Base-by-base conservation (phyloP, 441 rosid species). In the Biscutella laevigata region DNA sequence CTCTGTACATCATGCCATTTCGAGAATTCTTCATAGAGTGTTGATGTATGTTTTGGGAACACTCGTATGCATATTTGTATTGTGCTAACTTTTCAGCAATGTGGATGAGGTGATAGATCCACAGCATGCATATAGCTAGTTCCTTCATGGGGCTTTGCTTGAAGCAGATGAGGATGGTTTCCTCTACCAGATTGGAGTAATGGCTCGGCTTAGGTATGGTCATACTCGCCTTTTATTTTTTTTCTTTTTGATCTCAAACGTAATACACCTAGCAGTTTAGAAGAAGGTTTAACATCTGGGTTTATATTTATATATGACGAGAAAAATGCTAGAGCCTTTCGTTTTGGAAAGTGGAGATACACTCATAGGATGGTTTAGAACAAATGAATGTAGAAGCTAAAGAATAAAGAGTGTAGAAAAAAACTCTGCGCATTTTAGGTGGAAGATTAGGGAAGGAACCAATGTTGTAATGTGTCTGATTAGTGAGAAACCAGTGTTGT, bases 41-140 rank as follows among this genome's bases (percentile, higher is more conserved):
- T 39, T 54, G 45, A 21, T 69, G 75, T 75, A 71, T 52, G 71
- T 69, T 61, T 63, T 62, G 46, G 45, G 41, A 68, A 68, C 48
- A 52, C 26, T 14, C 40, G 53, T 36, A 25, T 24, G 5, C 33
- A 37, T 36, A 20, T 12, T 24, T 26, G 43, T 26, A 9, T 17
- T 28, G 25, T 22, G 13, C 20, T 32, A 49, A 49, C 35, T 5
- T 50, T 39, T 29, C 43, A 33, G 58, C 17, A 24, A 51, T 51
- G 59, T 41, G 46, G 37, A 33, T 32, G 34, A 6, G 57, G 13
- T 22, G 35, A 60, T 9, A 48, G 33, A 48, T 28, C 22, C 30
- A 32, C 35, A 22, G 43, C 25, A 33, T 24, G 16, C 9, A 11
- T 58, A n/a, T 47, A 22, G 41, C 50, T 30, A 14, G 19, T 48